Base-by-base conservation (phyloP, 2,329 filamentous ascomycete genomes). In the Coleophoma cylindrospora region DNA sequence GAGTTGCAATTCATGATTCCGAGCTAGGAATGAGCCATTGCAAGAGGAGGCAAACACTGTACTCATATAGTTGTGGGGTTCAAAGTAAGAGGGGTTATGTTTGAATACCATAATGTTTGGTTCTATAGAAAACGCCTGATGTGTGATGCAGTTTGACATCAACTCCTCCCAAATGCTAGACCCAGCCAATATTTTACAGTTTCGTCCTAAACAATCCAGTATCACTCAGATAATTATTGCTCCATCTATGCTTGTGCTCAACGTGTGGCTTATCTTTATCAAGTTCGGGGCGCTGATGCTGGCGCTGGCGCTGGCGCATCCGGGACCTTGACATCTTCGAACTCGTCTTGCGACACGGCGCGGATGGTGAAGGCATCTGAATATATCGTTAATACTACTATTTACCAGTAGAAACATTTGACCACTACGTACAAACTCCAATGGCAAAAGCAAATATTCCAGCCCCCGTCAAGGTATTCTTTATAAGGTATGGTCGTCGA, bases 261-360 rank as follows among this genome's bases (percentile, higher is more conserved):
- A 43, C 51, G 41, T 47, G 53, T 17, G 55, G 27, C 27, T 8
- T 27, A 27, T 27, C 27, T 27, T 27, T 27, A 27, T 27, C 27
- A 27, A 27, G 27, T 27, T 27, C 38, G 45, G 43, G 58, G 53
- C 49, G 54, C 48, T 50, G 62, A 57, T 47, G 47, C 52, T 22
- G 58, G 53, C 49, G 54, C 48, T 50, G 62, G 59, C 46, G 47
- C 52, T 22, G 62, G 57, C 11, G 58, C 56, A 40, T 89, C 87
- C 27, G 94, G 94, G 36, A 97, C 86, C 66, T 90, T 85, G 61
- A 97, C 91, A 66, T 99, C 94, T 51, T 91, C 89, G 73, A 99
- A 99, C 59, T 96, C 89, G 69, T 97, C 94, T 71, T 97, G 94
- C 40, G 92, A 90, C 64, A 99, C 88, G 49, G 89, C 90, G 58